Percentiles rank a stretch among this genome's conserved stretches.
These are phyloP conservation scores for Alternaria incomplexa DNA, from an alignment of 2,329 filamentous ascomycete species.

Conservation along the genomic window DNA sequence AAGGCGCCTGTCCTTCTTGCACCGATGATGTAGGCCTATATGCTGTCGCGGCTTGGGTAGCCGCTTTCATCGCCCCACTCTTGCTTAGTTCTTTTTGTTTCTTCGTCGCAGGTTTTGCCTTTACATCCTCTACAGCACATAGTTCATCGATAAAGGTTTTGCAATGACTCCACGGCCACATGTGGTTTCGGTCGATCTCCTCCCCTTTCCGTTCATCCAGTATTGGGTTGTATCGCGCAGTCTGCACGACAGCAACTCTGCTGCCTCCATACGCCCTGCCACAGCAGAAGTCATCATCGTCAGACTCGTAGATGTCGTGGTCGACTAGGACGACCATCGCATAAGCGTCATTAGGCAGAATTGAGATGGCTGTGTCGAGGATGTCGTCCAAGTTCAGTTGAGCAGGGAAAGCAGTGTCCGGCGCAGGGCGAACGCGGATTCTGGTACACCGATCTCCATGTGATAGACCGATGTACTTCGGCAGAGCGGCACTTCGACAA, in stretches of 20 bases:
- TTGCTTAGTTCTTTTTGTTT: conserved; percentile 16
- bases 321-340: conserved; percentile 63
- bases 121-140: conserved; percentile 41
- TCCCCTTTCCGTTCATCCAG: conserved; percentile 52
- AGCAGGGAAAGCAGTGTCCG: conserved; percentile 54
- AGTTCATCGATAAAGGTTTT: conserved; percentile 54
- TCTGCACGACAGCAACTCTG: conserved; percentile 67
- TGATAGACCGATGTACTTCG: conserved; percentile 56
- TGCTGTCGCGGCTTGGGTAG: conserved; percentile 16
- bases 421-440: conserved; percentile 59
- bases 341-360: conserved; percentile 65
- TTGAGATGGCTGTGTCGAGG: conserved; percentile 61
- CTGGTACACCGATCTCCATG: conserved; percentile 51
- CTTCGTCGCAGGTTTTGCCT: conserved; percentile 13
- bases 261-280: conserved; percentile 70
- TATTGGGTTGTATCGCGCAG: conserved; percentile 65
- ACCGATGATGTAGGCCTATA: conserved; percentile 9
- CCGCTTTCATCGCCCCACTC: conserved; percentile 17
- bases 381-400: conserved; percentile 68
- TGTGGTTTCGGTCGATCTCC: conserved; percentile 58
- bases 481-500: conserved; percentile 5
- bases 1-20: conserved; percentile 53
- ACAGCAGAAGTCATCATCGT: conserved; percentile 71
- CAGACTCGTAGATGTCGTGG: conserved; percentile 70
- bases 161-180: conserved; percentile 71